Base-by-base conservation (phyloP, 2,329 filamentous ascomycete species). In the Fusarium graminum region DNA sequence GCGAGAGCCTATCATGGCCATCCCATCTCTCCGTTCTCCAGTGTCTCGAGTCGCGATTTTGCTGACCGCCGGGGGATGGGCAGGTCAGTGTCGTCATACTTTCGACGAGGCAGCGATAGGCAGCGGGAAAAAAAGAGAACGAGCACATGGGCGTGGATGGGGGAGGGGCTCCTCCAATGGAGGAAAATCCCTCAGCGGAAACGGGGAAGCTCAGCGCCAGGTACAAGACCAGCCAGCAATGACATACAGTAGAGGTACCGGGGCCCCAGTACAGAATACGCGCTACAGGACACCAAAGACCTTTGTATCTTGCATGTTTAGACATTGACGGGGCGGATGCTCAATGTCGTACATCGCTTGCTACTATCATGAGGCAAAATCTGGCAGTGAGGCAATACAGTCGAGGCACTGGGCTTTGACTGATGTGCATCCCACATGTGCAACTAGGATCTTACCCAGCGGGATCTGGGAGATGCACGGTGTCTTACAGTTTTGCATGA, bases 141-240 rank as follows among this genome's bases (percentile, higher is more conserved):
- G 50, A 57, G 51, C 56, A 55, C 60, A 72, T 69, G 70, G 68
- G 52, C 51, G 46, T 62, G 62, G 54, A 57, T 57, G 56, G 53
- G 53, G 58, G 54, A 55, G 65, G 29, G 13, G 16, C 29, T 42
- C 52, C 55, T 55, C 57, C 59, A 53, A 65, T 64, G 59, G 58
- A 50, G 50, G 71, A 73, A 73, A 73, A 73, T 73, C 71, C 71
- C 71, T 73, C 71, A 73, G 65, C 64, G 49, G 28, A 52, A 66
- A 52, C 42, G 70, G 64, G 67, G 62, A 30, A 60, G 50, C 50
- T 60, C 26, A 26, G 55, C 58, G 47, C 63, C 70, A 53, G 59
- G 68, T 68, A 65, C 64, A 54, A 71, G 42, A 64, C 36, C 39
- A 47, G 49, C 49, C 52, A 71, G 59, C 45, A 69, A 67, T 65